Conservation (phyloP, 768 basidiomycete species). For the Cubamyces lactineus region DNA sequence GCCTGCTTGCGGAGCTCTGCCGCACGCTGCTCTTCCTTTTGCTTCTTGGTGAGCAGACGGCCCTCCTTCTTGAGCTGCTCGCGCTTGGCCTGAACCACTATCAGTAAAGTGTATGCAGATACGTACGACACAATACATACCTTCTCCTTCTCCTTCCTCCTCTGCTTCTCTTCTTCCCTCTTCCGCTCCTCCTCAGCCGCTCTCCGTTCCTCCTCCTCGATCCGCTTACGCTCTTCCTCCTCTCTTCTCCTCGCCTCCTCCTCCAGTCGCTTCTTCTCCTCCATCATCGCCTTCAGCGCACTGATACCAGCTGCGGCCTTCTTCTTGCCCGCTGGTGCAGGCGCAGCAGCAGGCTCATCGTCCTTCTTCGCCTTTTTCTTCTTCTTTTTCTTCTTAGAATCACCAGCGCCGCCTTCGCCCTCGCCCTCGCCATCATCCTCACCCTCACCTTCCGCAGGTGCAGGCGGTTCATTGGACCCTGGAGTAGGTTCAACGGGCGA, state of each 20-base stretch:
- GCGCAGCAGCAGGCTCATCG: constrained; percentile 53
- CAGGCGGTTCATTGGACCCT: constrained; percentile 32
- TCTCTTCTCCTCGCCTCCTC: constrained; percentile 74
- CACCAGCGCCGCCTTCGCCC: constrained; percentile 50
- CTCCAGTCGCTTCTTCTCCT: constrained; percentile 85
- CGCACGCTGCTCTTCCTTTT: constrained; percentile 89
- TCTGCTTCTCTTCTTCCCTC: constrained; percentile 83
- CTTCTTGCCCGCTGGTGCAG: constrained; percentile 62
- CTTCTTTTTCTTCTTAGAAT: constrained; percentile 79
- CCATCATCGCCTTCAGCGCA: constrained; percentile 89
- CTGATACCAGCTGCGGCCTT: constrained; percentile 69
- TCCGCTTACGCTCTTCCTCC: constrained; percentile 78
- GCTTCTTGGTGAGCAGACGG: constrained; percentile 92
- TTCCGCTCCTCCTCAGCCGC: constrained; percentile 75
- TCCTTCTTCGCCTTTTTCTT: constrained; percentile 78
- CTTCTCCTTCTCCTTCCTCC: constrained; percentile 89
- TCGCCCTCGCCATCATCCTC: constrained; percentile 73
- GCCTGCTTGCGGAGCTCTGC: constrained; percentile 92
- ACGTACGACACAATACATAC: constrained; percentile 39
- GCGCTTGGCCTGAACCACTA: constrained; percentile 67
- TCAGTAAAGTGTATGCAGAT: constrained; percentile 8
- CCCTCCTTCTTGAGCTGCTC: constrained; percentile 95
- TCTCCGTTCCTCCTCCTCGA: constrained; percentile 87
- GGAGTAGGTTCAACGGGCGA: constrained; percentile 37
- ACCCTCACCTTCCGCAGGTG: constrained; percentile 45